Percentiles rank a stretch among this genome's conserved stretches.
Evolutionary conservation across 2,329 filamentous ascomycete species (phyloP).

Genomic region (Pseudogymnoascus sp.): DNA sequence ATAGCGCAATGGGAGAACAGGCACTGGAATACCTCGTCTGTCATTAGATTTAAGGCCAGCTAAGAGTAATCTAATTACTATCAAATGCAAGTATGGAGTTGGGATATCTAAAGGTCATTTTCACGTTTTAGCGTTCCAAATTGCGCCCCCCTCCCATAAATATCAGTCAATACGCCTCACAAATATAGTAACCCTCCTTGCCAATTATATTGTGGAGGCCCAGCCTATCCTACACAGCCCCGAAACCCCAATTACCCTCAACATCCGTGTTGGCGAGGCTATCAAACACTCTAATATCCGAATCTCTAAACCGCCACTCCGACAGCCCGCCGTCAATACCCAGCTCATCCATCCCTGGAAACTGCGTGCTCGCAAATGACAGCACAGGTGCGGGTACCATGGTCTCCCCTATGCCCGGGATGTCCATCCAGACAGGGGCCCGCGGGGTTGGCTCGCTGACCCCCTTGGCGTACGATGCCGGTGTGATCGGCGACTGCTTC

Average conservation of each 20-base stretch:
- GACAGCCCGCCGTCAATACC: slow-evolving; percentile 16
- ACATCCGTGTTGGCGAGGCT: slow-evolving; percentile 26
- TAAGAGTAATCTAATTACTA: neutral
- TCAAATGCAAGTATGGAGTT: neutral
- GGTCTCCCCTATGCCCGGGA: neutral
- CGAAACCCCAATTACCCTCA: slow-evolving; percentile 27
- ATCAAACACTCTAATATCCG: slow-evolving; percentile 27
- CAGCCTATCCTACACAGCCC: slow-evolving; percentile 1
- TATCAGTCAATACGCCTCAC: neutral
- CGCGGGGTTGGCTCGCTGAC: neutral
- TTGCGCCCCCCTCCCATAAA: no score
- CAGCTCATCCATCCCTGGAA: slow-evolving; percentile 12
- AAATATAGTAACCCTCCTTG: neutral
- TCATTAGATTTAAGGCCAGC: neutral
- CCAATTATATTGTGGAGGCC: neutral
- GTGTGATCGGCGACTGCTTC: neutral
- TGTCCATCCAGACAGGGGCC: neutral
- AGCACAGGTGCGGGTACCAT: slow-evolving; percentile 13
- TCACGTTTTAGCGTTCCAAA: neutral
- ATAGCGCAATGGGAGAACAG: neutral
- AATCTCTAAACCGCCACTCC: slow-evolving; percentile 18
- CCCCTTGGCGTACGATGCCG: neutral
- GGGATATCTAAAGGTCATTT: neutral
- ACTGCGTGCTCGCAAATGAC: slow-evolving; percentile 21
- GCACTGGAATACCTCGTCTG: neutral